A percentile compares a stretch with the other conserved stretches of the same genome.
Conservation (phyloP, 1,284 basidiomycete species). For the Tylopilus orsonianus region DNA sequence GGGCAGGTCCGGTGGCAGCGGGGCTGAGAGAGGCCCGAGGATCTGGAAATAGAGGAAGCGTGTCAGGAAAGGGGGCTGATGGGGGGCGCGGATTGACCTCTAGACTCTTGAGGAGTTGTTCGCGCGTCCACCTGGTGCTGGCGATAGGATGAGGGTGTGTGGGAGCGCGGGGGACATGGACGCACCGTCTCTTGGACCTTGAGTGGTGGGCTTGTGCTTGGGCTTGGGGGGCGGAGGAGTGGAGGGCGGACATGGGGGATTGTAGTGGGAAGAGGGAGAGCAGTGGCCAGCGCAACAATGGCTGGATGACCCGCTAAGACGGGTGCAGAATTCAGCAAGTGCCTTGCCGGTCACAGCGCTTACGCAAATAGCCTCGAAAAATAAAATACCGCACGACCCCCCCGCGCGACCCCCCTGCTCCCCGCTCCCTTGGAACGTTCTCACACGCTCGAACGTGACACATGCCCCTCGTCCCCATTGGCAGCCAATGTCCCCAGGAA, state of each 20-base stretch:
- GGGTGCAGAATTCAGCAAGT: constrained; percentile 36
- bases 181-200: constrained; percentile 40
- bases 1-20: constrained; percentile 62
- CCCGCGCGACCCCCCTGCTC: not conserved
- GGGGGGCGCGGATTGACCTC: constrained; percentile 40
- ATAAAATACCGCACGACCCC: constrained; percentile 10
- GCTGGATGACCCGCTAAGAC: constrained; percentile 35
- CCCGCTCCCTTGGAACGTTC: not conserved
- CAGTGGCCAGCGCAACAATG: constrained; percentile 39
- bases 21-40: constrained; percentile 52
- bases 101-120: constrained; percentile 60
- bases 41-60: constrained; percentile 43
- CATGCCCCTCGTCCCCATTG: constrained; percentile 11
- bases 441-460: constrained; percentile 19
- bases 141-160: constrained; percentile 29
- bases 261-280: constrained; percentile 41
- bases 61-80: constrained; percentile 11
- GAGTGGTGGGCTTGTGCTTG: constrained; percentile 10
- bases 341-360: constrained; percentile 40
- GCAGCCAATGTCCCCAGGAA: constrained; percentile 20
- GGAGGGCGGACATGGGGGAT: constrained; percentile 34
- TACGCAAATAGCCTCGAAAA: constrained; percentile 28
- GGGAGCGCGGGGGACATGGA: constrained; percentile 24
- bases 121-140: constrained; percentile 55
- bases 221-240: constrained; percentile 31